Evolutionary conservation across 164 flowering plant genomes (phyloP).

Genomic region (Chloranthus sessilifolius): DNA sequence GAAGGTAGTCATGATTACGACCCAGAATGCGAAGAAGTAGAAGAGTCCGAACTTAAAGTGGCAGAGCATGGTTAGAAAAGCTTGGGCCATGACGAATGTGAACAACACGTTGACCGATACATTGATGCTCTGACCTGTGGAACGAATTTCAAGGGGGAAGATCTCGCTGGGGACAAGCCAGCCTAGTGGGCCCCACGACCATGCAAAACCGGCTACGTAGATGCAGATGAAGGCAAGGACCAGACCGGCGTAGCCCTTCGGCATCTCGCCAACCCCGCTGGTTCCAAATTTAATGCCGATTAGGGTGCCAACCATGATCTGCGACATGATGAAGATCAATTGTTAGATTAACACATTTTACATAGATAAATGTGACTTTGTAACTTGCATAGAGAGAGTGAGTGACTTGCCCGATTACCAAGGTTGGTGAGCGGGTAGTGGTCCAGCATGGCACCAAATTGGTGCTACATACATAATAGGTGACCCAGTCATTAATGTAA

Average conservation of each 20-base stretch:
- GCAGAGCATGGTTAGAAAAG: constrained; percentile 24
- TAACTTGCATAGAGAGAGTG: too few species aligned
- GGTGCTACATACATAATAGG: too few species aligned
- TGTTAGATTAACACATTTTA: too few species aligned
- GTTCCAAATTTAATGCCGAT: constrained; percentile 20
- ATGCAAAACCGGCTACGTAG: constrained; percentile 27
- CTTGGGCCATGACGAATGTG: constrained; percentile 23
- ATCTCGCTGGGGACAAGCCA: constrained; percentile 34
- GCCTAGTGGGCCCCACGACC: constrained; percentile 32
- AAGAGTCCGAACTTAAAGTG: constrained; percentile 25
- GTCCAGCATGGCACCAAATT: too few species aligned
- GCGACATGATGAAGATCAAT: background rate
- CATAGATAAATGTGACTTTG: too few species aligned
- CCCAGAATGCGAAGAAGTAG: constrained; percentile 24
- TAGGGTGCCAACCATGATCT: constrained; percentile 15
- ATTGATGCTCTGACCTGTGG: constrained; percentile 27
- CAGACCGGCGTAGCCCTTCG: constrained; percentile 7
- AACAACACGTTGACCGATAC: constrained; percentile 27
- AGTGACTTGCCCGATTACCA: too few species aligned
- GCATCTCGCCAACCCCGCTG: constrained; percentile 14
- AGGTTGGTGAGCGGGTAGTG: too few species aligned
- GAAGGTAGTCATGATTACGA: constrained; percentile 19
- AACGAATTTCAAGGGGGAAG: constrained; percentile 28
- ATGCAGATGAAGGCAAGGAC: constrained; percentile 19
- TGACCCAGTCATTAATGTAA: too few species aligned